phyloP scores from a whole-genome alignment of 768 basidiomycete genomes.

The Phlegmacium glaucopus region DNA sequence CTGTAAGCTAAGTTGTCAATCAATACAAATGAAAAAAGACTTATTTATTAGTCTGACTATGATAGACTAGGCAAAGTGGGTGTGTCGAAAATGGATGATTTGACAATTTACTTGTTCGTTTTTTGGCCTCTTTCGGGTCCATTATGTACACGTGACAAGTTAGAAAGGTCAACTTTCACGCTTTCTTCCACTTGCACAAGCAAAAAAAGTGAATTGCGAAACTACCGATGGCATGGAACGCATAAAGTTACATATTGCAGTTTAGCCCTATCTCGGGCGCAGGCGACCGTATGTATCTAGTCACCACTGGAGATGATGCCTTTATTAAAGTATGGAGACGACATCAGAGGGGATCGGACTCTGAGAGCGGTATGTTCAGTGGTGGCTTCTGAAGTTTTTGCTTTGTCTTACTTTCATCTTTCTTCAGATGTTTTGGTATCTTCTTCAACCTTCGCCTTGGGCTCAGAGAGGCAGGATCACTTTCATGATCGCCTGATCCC shows the following conservation, averaged over 20 bases:
- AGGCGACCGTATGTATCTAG: constrained; percentile 41
- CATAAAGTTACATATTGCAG: constrained; percentile 56
- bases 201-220: too few relatives aligned
- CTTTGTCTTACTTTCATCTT: constrained; percentile 24
- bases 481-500: constrained; percentile 81
- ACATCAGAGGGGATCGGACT: constrained; percentile 26
- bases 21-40: too few relatives aligned
- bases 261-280: constrained; percentile 48
- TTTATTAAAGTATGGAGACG: constrained; percentile 60
- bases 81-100: too few relatives aligned
- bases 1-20: too few relatives aligned
- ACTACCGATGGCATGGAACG: too few relatives aligned
- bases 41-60: too few relatives aligned
- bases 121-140: too few relatives aligned
- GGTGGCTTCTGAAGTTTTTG: neutral
- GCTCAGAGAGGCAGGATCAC: constrained; percentile 56
- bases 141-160: too few relatives aligned
- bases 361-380: constrained; percentile 5
- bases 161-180: too few relatives aligned
- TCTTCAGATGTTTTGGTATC: constrained; percentile 74
- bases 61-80: too few relatives aligned
- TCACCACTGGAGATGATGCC: constrained; percentile 75
- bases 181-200: too few relatives aligned
- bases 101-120: too few relatives aligned
- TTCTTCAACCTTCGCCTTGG: constrained; percentile 69